These are phyloP conservation scores for Escallonia herrerae DNA, from an alignment of 129 eudicot genomes.

Conservation along the genomic window DNA sequence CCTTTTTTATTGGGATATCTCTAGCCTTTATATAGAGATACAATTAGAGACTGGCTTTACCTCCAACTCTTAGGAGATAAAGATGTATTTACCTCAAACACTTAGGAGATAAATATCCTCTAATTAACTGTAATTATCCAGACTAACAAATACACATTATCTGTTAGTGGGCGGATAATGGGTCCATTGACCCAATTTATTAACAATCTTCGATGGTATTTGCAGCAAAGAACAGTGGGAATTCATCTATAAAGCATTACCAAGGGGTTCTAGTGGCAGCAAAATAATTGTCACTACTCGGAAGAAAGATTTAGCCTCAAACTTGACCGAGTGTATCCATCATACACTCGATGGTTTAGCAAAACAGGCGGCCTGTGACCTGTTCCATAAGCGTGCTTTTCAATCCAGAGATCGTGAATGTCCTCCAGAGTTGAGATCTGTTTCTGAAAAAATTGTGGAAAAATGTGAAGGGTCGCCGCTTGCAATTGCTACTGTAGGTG, in stretches of 20 bases:
- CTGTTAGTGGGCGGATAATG: too few relatives aligned
- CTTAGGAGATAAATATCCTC: too few relatives aligned
- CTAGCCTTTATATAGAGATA: too few relatives aligned
- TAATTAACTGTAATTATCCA: too few relatives aligned
- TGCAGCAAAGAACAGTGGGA: constrained; percentile 18
- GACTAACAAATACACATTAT: too few relatives aligned
- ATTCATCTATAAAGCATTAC: constrained; percentile 1
- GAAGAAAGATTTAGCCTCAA: background rate
- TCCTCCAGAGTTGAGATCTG: constrained; percentile 1
- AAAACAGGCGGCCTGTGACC: constrained; percentile 2
- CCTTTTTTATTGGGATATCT: too few relatives aligned
- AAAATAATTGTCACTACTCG: constrained; percentile 20
- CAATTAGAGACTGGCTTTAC: too few relatives aligned
- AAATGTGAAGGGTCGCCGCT: constrained; percentile 23
- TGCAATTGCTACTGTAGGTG: constrained; percentile 10
- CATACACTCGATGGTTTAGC: background rate
- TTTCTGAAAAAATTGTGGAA: background rate
- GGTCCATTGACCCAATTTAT: too few relatives aligned
- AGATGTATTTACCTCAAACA: too few relatives aligned
- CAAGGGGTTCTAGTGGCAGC: background rate
- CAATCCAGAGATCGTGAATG: background rate
- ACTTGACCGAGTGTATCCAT: background rate
- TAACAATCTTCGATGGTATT: constrained; percentile 27
- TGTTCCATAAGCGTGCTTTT: constrained; percentile 7
- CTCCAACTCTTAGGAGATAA: too few relatives aligned